phyloP scores from a whole-genome alignment of 306 rosid species.

The Cucurbita moschata region DNA sequence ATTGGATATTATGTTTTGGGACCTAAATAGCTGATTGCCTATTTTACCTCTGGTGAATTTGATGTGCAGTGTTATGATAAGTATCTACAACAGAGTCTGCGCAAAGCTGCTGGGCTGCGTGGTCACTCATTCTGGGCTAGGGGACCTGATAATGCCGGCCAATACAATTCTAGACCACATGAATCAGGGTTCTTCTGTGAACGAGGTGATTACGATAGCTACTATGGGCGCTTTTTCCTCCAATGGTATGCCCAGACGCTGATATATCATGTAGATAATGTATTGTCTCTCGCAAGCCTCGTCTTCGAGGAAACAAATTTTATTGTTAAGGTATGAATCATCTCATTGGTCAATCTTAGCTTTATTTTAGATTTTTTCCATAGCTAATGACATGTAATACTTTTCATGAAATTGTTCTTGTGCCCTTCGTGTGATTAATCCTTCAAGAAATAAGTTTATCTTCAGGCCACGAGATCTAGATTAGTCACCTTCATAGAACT shows the following conservation, averaged over 20 bases:
- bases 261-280: slow-evolving; percentile 77
- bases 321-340: slow-evolving; percentile 57
- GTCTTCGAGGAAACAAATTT: slow-evolving; percentile 78
- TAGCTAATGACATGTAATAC: background rate
- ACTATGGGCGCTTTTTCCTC: slow-evolving; percentile 94
- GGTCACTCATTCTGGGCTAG: slow-evolving; percentile 93
- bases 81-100: slow-evolving; percentile 68
- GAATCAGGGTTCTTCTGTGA: slow-evolving; percentile 96
- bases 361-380: background rate
- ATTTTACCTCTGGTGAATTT: slow-evolving; percentile 1
- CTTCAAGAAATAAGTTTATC: background rate
- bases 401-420: background rate
- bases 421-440: background rate
- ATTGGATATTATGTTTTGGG: background rate
- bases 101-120: slow-evolving; percentile 70
- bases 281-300: slow-evolving; percentile 87
- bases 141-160: slow-evolving; percentile 93
- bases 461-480: background rate
- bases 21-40: slow-evolving; percentile 1
- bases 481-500: background rate
- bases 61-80: slow-evolving; percentile 78
- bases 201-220: slow-evolving; percentile 91
- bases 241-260: slow-evolving; percentile 82
- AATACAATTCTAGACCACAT: slow-evolving; percentile 82
- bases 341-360: background rate